A percentile compares a stretch with the other conserved stretches of the same genome.
phyloP scores from a whole-genome alignment of 345 rosid genomes.

The Kandelia obovata region DNA sequence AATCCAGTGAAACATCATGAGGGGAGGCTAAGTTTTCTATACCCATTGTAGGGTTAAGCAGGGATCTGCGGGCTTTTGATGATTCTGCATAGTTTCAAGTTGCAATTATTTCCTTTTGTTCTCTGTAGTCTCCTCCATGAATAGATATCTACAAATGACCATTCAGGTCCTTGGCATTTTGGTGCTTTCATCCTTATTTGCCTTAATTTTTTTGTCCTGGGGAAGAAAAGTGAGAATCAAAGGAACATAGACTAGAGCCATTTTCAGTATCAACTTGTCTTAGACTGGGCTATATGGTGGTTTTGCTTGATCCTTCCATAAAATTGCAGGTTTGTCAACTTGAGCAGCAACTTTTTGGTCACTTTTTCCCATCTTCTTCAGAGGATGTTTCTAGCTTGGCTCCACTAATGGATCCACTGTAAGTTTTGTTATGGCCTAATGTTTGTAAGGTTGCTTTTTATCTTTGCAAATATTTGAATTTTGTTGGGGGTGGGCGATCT shows the following conservation, averaged over 20 bases:
- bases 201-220: no score
- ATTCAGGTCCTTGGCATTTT: no score
- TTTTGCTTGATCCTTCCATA: conserved; percentile 3
- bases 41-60: background rate
- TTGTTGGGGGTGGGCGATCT: background rate
- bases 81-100: no score
- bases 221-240: no score
- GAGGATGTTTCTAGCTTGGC: conserved; percentile 90
- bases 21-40: background rate
- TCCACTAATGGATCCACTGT: conserved; percentile 90
- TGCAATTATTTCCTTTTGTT: no score
- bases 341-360: conserved; percentile 92
- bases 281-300: no score
- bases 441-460: background rate
- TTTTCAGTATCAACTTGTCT: no score
- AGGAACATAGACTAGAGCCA: no score
- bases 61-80: background rate
- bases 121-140: no score
- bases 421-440: conserved; percentile 30
- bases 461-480: background rate
- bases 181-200: no score
- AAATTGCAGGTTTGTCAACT: conserved; percentile 86
- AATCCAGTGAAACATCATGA: no score
- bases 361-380: conserved; percentile 88
- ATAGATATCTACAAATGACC: no score